Percentiles rank a stretch among this genome's conserved stretches.
phyloP scores from a whole-genome alignment of 257 asterid species.

The Ligustrum vulgare region DNA sequence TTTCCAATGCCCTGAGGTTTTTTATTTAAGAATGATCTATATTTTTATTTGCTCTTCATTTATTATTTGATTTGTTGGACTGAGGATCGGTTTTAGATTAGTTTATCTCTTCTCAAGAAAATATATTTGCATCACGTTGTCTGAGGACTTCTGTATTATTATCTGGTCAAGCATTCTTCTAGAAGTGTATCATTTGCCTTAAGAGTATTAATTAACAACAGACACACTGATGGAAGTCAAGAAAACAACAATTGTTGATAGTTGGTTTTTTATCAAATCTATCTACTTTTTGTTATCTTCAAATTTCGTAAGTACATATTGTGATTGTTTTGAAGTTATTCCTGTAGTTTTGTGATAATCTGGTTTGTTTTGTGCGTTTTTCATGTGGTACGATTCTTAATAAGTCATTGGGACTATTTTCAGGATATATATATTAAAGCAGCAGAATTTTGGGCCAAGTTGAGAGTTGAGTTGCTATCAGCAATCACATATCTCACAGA shows the following conservation, averaged over 20 bases:
- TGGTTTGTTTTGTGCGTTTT: slow-evolving; percentile 17
- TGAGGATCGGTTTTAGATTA: neutral
- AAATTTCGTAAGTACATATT: neutral
- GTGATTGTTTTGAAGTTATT: neutral
- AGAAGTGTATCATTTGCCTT: neutral
- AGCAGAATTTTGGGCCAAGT: slow-evolving; percentile 88
- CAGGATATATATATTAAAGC: slow-evolving; percentile 90
- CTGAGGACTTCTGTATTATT: slow-evolving; percentile 10
- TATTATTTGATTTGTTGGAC: slow-evolving; percentile 1
- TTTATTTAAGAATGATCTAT: slow-evolving; percentile 10
- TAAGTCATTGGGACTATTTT: slow-evolving; percentile 25
- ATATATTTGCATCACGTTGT: slow-evolving; percentile 5
- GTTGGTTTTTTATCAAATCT: neutral
- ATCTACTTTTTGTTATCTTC: neutral
- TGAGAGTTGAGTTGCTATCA: slow-evolving; percentile 80
- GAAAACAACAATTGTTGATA: neutral
- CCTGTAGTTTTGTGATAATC: slow-evolving; percentile 13
- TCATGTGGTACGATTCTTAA: slow-evolving; percentile 14
- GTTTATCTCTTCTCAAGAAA: slow-evolving; percentile 12
- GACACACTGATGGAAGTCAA: neutral
- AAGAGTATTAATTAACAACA: neutral
- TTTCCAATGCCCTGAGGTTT: slow-evolving; percentile 1
- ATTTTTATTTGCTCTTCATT: slow-evolving; percentile 4
- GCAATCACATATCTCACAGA: slow-evolving; percentile 56
- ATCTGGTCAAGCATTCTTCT: neutral